Base-by-base conservation (phyloP, 78 protist genomes). In the Dictyostelium purpureum region DNA sequence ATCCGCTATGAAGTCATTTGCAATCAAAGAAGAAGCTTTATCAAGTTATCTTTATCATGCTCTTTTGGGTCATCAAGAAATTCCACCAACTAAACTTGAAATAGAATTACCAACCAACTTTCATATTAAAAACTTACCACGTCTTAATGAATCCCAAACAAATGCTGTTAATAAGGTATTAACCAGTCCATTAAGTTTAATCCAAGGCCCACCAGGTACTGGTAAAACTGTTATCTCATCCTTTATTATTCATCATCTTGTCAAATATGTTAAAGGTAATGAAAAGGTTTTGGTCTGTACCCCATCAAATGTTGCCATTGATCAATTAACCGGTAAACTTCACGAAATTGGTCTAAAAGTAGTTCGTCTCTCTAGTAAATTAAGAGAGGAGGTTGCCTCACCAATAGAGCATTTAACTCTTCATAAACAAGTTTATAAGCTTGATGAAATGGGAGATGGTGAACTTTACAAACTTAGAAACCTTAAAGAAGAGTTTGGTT, bases 301-400 rank as follows among this genome's bases (percentile, higher is more conserved):
- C 16, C 99, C 99, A 5, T 78, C 96, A 12, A 99, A 99, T 80
- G 98, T 99, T 4, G 99, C 99, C 12, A 99, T 99, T n/a, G 99
- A 99, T 70, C 99, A 99, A 54, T 93, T 99, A 26, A 65, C 99
- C 1, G 99, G 98, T 51, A 91, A 95, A 77, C 96, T 99, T 49
- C 98, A 98, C 82, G 63, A n/a, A 31, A 97, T 99, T 28, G 99
- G 99, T 12, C 89, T 99, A 28, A 95, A 96, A 63, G 99, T 99
- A 7, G 99, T 99, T 10, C 94, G 99, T 12, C 31, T 99, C 57
- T 88, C 82, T 37, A 99, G 99, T 59, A 98, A 98, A 94, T 67
- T 95, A 37, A 93, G 99, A 28, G 99, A 99, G 87, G 90, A 93
- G 35, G 93, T 98, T 12, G 43, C 69, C 43, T 94, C 99, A 19